A percentile compares a stretch with the other conserved stretches of the same genome.
Conservation (phyloP, 306 rosid genomes). For the Styphnolobium japonicum region DNA sequence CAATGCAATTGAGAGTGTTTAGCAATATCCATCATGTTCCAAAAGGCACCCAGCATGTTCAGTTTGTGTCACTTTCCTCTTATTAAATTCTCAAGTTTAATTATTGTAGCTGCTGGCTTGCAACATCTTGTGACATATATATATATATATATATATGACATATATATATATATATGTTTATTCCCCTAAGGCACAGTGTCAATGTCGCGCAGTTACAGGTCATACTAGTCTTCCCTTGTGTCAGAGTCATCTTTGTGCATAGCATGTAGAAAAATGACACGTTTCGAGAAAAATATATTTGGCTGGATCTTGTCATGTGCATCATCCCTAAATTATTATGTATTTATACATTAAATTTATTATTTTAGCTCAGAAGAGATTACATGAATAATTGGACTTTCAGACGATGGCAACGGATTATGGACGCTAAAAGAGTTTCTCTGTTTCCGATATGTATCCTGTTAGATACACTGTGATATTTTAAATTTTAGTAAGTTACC, state of each 20-base stretch:
- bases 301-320: not conserved
- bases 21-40: conserved; percentile 12
- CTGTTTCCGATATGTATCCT: too few species aligned
- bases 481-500: too few species aligned
- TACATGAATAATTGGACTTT: too few species aligned
- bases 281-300: not conserved
- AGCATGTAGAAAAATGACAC: not conserved
- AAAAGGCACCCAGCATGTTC: conserved; percentile 11
- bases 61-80: conserved; percentile 17
- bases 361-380: not conserved
- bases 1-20: conserved; percentile 1
- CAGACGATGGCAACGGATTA: too few species aligned
- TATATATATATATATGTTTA: too few species aligned
- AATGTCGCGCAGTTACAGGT: not conserved
- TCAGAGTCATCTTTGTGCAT: not conserved
- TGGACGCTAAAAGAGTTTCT: not conserved
- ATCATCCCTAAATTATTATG: not conserved
- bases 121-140: not conserved
- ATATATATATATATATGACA: too few species aligned
- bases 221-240: not conserved
- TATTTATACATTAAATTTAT: not conserved
- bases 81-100: not conserved
- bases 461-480: too few species aligned
- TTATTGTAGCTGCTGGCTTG: not conserved
- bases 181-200: not conserved